Evolutionary conservation across 768 basidiomycete genomes (phyloP).

Genomic region (Sistotremastrum suecicum): DNA sequence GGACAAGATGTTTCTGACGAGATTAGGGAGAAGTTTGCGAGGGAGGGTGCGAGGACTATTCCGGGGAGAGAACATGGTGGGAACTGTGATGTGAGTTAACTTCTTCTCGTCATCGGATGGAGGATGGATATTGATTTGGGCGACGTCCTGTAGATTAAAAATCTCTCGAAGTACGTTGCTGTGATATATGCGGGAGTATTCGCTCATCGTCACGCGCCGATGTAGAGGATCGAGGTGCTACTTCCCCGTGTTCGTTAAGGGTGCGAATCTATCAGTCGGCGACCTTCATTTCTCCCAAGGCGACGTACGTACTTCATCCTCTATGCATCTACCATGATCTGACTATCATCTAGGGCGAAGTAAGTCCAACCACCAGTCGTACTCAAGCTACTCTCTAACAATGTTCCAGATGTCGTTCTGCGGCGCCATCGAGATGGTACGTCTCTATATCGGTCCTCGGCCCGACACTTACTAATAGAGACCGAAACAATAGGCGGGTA

Average conservation of each 20-base stretch:
- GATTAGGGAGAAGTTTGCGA: slow-evolving; percentile 36
- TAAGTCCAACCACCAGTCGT: slow-evolving; percentile 11
- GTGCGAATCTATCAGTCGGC: slow-evolving; percentile 65
- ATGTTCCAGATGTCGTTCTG: slow-evolving; percentile 49
- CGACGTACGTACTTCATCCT: slow-evolving; percentile 28
- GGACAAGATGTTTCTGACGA: slow-evolving; percentile 45
- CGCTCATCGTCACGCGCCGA: neutral
- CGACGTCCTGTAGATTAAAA: slow-evolving; percentile 42
- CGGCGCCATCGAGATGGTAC: slow-evolving; percentile 65
- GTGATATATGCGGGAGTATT: neutral
- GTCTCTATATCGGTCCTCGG: neutral
- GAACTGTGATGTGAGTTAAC: slow-evolving; percentile 57
- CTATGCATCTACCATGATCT: neutral
- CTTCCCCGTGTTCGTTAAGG: slow-evolving; percentile 64
- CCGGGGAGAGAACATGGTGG: slow-evolving; percentile 74
- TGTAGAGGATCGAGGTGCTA: slow-evolving; percentile 53
- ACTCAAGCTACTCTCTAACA: neutral
- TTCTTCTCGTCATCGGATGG: too few species aligned
- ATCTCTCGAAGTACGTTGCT: slow-evolving; percentile 37
- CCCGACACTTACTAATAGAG: neutral
- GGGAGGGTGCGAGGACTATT: slow-evolving; percentile 60
- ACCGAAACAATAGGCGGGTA: slow-evolving; percentile 34
- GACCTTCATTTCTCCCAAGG: slow-evolving; percentile 74
- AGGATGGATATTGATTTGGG: too few species aligned
- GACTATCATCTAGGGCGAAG: slow-evolving; percentile 35